Conservation (phyloP, 1,284 basidiomycete genomes). For the Cutaneotrichosporon mucoides region DNA sequence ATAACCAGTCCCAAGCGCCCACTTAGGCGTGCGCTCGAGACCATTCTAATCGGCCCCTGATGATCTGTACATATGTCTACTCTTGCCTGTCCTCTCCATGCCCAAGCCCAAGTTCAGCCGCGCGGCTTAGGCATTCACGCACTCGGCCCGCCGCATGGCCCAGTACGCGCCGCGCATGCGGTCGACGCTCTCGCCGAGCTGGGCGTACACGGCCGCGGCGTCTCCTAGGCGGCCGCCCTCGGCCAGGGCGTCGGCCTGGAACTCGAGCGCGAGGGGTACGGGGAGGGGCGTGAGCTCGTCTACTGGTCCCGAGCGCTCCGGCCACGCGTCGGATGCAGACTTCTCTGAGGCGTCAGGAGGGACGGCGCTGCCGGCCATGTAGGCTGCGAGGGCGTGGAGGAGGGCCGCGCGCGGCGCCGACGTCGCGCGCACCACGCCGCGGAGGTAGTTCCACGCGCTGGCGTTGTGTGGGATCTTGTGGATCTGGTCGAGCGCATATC, state of each 20-base stretch:
- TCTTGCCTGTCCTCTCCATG: too few relatives aligned
- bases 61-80: too few relatives aligned
- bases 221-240: conserved; percentile 54
- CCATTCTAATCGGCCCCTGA: too few relatives aligned
- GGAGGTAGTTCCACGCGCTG: conserved; percentile 90
- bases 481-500: conserved; percentile 66
- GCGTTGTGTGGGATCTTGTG: conserved; percentile 84
- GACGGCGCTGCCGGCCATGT: conserved; percentile 49
- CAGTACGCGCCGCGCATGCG: conserved; percentile 58
- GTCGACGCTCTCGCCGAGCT: conserved; percentile 67
- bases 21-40: too few relatives aligned
- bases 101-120: too few relatives aligned
- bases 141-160: conserved; percentile 32
- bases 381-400: conserved; percentile 61
- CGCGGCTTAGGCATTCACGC: conserved; percentile 12
- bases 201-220: conserved; percentile 62
- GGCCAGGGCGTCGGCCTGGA: conserved; percentile 73
- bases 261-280: conserved; percentile 72
- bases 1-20: too few relatives aligned
- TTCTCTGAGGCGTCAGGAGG: conserved; percentile 21
- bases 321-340: conserved; percentile 21
- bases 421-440: conserved; percentile 53
- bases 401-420: conserved; percentile 56
- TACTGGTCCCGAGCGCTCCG: conserved; percentile 52
- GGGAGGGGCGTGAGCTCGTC: conserved; percentile 66